Evolutionary conservation across 768 basidiomycete species (phyloP).

Genomic region (Suillus brevipes): DNA sequence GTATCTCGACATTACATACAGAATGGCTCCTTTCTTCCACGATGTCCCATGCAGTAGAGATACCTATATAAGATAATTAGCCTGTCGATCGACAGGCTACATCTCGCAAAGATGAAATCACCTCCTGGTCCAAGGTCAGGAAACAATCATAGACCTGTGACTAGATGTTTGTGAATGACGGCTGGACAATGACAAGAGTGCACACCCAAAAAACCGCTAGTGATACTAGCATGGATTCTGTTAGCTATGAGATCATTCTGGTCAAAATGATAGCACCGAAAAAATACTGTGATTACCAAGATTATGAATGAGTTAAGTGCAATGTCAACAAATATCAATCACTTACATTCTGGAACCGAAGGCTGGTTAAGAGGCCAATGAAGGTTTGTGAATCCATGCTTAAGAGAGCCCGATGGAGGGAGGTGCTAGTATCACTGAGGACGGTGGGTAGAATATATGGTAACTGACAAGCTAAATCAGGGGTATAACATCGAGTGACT

Average conservation of each 20-base stretch:
- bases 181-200: background rate
- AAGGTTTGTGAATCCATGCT: background rate
- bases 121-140: constrained; percentile 4
- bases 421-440: background rate
- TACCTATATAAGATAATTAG: background rate
- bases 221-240: background rate
- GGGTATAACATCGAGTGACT: background rate
- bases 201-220: background rate
- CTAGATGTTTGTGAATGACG: background rate
- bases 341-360: background rate
- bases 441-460: background rate
- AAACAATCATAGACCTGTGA: background rate
- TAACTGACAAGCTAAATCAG: background rate
- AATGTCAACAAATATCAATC: background rate
- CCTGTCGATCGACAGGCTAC: background rate
- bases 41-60: background rate
- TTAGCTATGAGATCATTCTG: background rate
- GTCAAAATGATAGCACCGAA: background rate
- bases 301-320: background rate
- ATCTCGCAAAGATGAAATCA: background rate
- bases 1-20: background rate
- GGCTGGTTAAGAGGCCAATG: background rate
- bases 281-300: background rate
- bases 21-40: background rate
- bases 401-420: background rate